Conservation (phyloP, 2,329 filamentous ascomycete species). For the Calycina marina region DNA sequence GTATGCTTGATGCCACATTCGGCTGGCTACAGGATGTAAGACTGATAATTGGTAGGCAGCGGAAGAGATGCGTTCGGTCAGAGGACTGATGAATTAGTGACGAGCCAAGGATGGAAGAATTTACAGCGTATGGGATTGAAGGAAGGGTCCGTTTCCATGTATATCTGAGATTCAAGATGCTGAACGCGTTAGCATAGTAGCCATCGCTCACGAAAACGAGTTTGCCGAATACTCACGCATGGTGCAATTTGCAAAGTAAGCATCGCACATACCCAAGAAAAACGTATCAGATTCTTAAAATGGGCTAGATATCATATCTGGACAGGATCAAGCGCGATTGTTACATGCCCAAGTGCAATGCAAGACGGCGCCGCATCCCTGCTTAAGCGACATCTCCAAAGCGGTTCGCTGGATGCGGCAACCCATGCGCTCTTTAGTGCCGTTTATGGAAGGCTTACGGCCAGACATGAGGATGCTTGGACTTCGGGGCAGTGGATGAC, state of each 20-base stretch:
- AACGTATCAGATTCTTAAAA: no score
- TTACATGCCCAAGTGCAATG: conserved; percentile 13
- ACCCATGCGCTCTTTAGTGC: conserved; percentile 33
- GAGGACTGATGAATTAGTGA: conserved; percentile 43
- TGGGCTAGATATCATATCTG: conserved; percentile 14
- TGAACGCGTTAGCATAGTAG: conserved; percentile 32
- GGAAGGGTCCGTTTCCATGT: conserved; percentile 29
- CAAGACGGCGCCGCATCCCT: conserved; percentile 41
- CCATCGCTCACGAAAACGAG: conserved; percentile 41
- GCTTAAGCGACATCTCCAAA: conserved; percentile 29
- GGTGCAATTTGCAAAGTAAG: conserved; percentile 41
- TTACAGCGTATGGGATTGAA: conserved; percentile 43
- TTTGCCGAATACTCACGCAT: conserved; percentile 37
- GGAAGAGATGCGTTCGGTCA: conserved; percentile 34
- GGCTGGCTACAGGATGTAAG: background rate
- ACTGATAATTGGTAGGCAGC: background rate
- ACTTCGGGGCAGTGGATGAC: conserved; percentile 72
- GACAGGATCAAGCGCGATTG: conserved; percentile 9
- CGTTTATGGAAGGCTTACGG: conserved; percentile 37
- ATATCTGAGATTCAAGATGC: background rate
- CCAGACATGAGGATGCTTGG: conserved; percentile 41
- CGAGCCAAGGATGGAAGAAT: conserved; percentile 50
- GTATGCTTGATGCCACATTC: background rate
- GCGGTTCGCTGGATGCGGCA: conserved; percentile 13
- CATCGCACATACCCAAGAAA: background rate